Evolutionary conservation across 805 yeast species (phyloP).

Genomic region (Metschnikowia continentalis): DNA sequence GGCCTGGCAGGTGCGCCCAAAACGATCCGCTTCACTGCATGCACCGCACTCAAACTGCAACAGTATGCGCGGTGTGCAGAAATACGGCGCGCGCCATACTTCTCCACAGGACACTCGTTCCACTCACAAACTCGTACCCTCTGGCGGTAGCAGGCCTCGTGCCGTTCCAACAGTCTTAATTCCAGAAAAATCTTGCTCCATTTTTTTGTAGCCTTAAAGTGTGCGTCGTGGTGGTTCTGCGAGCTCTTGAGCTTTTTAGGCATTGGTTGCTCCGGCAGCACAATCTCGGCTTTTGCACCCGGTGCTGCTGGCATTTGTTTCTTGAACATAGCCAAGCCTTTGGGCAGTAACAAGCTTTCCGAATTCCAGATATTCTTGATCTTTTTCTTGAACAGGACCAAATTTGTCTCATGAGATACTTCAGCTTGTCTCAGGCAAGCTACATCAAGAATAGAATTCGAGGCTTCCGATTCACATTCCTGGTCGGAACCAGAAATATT

Average conservation of each 20-base stretch:
- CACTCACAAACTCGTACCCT: background rate
- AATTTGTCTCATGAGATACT: background rate
- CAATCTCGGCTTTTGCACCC: background rate
- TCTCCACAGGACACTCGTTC: conserved; percentile 4
- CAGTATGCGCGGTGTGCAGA: conserved; percentile 6
- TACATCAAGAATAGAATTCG: background rate
- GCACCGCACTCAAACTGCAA: conserved; percentile 2
- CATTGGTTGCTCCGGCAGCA: background rate
- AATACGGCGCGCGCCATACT: background rate
- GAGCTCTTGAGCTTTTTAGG: conserved; percentile 1
- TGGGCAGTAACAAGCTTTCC: background rate
- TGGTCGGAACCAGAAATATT: background rate
- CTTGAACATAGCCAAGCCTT: background rate
- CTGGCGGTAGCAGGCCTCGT: conserved; percentile 1
- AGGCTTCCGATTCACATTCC: background rate
- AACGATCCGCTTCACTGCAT: background rate
- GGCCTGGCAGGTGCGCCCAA: background rate
- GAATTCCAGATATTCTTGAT: background rate
- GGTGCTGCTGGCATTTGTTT: background rate
- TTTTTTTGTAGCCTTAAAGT: background rate
- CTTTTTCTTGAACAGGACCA: background rate
- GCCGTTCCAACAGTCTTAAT: background rate
- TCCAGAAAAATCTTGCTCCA: background rate
- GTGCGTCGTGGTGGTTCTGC: background rate
- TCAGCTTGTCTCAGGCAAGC: background rate